Evolutionary conservation across 2,329 filamentous ascomycete species (phyloP), one percentile per base, ranked within the genome.

Genomic region (Fusarium decemcellulare): DNA sequence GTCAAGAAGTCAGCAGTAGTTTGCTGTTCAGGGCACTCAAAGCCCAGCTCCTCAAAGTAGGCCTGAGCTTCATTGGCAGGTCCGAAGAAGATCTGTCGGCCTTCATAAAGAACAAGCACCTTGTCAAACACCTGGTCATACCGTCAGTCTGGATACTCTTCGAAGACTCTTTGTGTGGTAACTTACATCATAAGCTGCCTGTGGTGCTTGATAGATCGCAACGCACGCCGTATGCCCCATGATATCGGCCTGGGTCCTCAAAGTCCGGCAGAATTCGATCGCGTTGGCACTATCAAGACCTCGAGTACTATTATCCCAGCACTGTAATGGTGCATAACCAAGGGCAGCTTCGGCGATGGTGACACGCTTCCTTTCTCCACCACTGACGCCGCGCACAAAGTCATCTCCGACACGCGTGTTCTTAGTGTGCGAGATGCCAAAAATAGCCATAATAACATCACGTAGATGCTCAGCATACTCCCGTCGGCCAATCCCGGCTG

Each of bases 1-100:
- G 72, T 93, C 34, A 94, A 78, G 78, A 93, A 94, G 73, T 94
- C 92, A 3, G 91, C 88, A 2, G 91, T 93, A 0, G 91, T 93
- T 72, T 90, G 81, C 34, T 82, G 76, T 3, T 78, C 75, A 2
- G 81, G 81, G 16, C 78, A 91, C n/a, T 87, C 81, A 65, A 92
- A 93, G 0, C 91, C 91, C 56, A 78, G 63, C 9, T 62, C 57
- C 51, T 74, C 68, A 23, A 78, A 78, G 12, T 78, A 78, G 9
- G 59, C 47, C 40, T 69, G 74, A 10, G 76, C 76, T n/a, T 76
- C 61, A 5, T 54, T 44, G 2, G 74, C 72, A 36, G 62, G 68
- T 3, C 76, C 76, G 46, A 77, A 77, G 68, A 74, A 93, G 57
- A 92, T 88, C 67, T 91, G 90, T 52, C 87, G 86, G 9, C 91